A percentile compares a stretch with the other conserved stretches of the same genome.
phyloP scores from a whole-genome alignment of 768 basidiomycete species.

The Phlegmacium glaucopus region DNA sequence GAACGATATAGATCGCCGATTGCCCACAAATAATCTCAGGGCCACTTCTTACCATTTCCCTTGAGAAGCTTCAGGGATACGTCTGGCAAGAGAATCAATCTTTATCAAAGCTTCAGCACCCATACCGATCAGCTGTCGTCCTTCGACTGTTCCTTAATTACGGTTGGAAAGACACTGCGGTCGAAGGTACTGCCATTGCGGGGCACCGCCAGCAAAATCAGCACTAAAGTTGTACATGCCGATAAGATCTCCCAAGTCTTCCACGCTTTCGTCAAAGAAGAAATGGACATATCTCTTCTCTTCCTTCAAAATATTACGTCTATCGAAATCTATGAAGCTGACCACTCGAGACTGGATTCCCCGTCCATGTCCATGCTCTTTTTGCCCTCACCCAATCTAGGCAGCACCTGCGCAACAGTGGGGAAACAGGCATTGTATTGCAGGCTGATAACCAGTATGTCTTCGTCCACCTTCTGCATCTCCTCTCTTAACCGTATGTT shows the following conservation, averaged over 20 bases:
- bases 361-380: constrained; percentile 41
- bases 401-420: constrained; percentile 40
- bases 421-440: constrained; percentile 34
- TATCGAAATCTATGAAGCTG: constrained; percentile 39
- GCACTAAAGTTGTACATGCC: constrained; percentile 25
- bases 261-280: constrained; percentile 35
- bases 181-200: constrained; percentile 44
- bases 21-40: constrained; percentile 46
- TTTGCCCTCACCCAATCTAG: constrained; percentile 45
- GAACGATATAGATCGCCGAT: constrained; percentile 40
- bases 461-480: neutral
- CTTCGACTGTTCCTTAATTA: constrained; percentile 25
- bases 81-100: constrained; percentile 28
- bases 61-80: constrained; percentile 24
- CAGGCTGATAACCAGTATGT: constrained; percentile 41
- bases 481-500: neutral
- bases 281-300: constrained; percentile 37
- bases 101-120: constrained; percentile 17
- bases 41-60: constrained; percentile 36
- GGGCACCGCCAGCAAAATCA: constrained; percentile 27
- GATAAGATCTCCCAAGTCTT: constrained; percentile 37
- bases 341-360: constrained; percentile 43
- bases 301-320: constrained; percentile 38
- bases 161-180: constrained; percentile 12
- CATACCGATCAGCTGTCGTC: constrained; percentile 30